Evolutionary conservation across 164 flowering plant genomes (phyloP).

Genomic region (Sedum album): DNA sequence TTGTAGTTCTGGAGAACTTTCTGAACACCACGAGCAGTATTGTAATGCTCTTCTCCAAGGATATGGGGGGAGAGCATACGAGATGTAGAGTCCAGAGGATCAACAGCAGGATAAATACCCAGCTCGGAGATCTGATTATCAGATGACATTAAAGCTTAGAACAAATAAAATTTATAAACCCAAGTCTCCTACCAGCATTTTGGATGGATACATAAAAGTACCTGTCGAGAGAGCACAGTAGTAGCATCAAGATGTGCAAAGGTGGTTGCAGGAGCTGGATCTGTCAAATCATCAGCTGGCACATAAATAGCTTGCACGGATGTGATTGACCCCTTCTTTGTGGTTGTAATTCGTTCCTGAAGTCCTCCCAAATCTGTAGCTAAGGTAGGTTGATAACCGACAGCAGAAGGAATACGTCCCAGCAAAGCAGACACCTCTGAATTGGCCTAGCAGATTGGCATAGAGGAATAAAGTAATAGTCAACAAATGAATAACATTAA

Average conservation of each 20-base stretch:
- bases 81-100: constrained; percentile 73
- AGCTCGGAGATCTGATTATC: constrained; percentile 81
- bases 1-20: constrained; percentile 82
- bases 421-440: constrained; percentile 98
- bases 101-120: constrained; percentile 79
- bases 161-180: no score
- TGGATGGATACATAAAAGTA: constrained; percentile 11
- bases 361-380: constrained; percentile 94
- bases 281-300: constrained; percentile 99
- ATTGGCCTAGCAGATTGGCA: constrained; percentile 52
- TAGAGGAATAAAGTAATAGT: constrained; percentile 26
- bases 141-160: neutral
- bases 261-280: constrained; percentile 98
- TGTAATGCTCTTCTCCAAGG: constrained; percentile 68
- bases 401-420: constrained; percentile 99
- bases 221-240: constrained; percentile 98
- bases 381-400: constrained; percentile 95
- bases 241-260: constrained; percentile 99
- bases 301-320: constrained; percentile 96
- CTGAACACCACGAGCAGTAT: constrained; percentile 77
- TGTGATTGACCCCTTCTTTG: constrained; percentile 94
- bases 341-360: constrained; percentile 94
- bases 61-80: constrained; percentile 79
- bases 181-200: neutral
- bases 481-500: constrained; percentile 19